Evolutionary conservation across 2,329 filamentous ascomycete genomes (phyloP).

Genomic region (Cucurbitaria berberidis): DNA sequence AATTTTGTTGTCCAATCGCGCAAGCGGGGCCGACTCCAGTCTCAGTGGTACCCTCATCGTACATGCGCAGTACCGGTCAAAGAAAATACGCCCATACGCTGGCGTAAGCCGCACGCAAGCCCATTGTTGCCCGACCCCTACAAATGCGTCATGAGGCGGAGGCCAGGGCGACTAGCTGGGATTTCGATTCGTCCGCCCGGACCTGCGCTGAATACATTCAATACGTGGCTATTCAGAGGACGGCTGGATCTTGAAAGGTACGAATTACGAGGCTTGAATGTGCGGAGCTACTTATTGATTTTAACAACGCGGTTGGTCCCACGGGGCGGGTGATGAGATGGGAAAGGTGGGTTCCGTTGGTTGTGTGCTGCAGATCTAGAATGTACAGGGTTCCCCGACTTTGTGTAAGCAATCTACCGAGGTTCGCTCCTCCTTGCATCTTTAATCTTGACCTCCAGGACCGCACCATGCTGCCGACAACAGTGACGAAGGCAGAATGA

Average conservation of each 20-base stretch:
- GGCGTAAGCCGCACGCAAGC: neutral
- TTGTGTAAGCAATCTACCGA: neutral
- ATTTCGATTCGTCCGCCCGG: conserved; percentile 9
- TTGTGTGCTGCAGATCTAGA: neutral
- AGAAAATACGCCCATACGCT: neutral
- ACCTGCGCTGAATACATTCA: conserved; percentile 1
- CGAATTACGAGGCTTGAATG: neutral
- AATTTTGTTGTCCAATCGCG: neutral
- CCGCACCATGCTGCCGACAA: neutral
- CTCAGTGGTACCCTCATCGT: conserved; percentile 2
- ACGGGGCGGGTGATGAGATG: neutral
- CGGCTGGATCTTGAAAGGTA: neutral
- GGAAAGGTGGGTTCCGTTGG: neutral
- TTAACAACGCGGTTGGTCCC: conserved; percentile 2
- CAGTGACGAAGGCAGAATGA: neutral
- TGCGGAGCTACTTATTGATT: conserved; percentile 1
- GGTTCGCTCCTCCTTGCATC: neutral
- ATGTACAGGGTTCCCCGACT: neutral
- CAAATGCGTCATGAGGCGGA: conserved; percentile 7
- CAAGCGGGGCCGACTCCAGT: neutral
- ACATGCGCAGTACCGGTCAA: neutral
- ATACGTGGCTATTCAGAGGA: conserved; percentile 7
- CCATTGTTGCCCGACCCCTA: neutral
- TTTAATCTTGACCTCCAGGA: neutral
- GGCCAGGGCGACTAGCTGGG: conserved; percentile 4